These are phyloP conservation scores for Aquilaria yunnanensis DNA, from an alignment of 345 rosid species.

Conservation along the genomic window DNA sequence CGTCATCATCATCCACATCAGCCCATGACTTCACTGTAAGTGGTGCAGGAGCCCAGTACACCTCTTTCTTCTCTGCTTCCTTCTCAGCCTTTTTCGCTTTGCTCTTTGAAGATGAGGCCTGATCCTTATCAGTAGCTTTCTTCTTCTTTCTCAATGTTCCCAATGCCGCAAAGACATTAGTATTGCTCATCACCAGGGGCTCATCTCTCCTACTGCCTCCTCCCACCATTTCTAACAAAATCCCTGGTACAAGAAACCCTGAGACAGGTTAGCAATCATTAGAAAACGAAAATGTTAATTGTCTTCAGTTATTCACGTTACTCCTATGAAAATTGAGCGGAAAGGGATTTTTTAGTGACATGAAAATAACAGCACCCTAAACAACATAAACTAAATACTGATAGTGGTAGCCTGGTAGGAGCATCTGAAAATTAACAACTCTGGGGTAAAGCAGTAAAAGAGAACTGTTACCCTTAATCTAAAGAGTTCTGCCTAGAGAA, in stretches of 20 bases:
- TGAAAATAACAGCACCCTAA: too few species aligned
- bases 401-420: too few species aligned
- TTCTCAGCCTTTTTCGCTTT: constrained; percentile 16
- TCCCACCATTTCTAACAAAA: constrained; percentile 27
- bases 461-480: too few species aligned
- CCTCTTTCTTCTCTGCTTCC: constrained; percentile 24
- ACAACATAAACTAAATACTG: too few species aligned
- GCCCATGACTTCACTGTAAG: constrained; percentile 40
- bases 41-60: constrained; percentile 40
- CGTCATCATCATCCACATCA: constrained; percentile 43
- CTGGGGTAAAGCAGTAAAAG: too few species aligned
- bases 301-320: too few species aligned
- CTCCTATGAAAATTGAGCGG: too few species aligned
- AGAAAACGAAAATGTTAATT: too few species aligned
- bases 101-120: constrained; percentile 18
- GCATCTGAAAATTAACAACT: too few species aligned
- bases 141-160: constrained; percentile 47
- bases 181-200: constrained; percentile 33
- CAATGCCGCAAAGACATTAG: constrained; percentile 47
- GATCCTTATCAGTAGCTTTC: constrained; percentile 31
- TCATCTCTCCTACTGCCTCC: constrained; percentile 31
- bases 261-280: too few species aligned
- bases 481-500: too few species aligned
- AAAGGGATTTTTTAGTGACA: too few species aligned
- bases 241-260: not conserved